Conservation (phyloP, 2,329 filamentous ascomycete genomes). For the Graphiopsis chlorocephala region DNA sequence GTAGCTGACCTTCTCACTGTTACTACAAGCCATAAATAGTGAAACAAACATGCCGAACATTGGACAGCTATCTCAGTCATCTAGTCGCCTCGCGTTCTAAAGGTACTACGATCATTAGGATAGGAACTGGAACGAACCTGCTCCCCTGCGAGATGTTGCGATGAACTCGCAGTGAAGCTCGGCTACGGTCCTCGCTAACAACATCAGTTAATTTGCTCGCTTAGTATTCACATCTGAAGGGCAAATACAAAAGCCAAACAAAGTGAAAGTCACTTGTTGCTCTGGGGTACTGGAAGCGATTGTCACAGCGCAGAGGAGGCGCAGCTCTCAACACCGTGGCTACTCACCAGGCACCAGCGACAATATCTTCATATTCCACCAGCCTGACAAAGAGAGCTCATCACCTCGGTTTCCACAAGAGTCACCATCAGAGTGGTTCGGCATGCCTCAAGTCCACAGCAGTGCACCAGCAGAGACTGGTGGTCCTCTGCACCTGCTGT, state of each 20-base stretch:
- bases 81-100: neutral
- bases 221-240: neutral
- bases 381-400: neutral
- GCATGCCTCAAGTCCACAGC: neutral
- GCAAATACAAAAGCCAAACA: neutral
- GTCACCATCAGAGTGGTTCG: neutral
- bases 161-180: neutral
- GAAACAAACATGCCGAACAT: neutral
- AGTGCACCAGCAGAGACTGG: neutral
- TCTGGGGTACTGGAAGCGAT: neutral
- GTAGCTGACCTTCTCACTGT: neutral
- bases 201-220: neutral
- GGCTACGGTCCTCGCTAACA: neutral
- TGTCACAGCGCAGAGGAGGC: neutral
- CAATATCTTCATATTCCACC: neutral
- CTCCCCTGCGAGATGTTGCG: neutral
- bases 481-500: slow-evolving; percentile 18
- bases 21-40: neutral
- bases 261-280: neutral
- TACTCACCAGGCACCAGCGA: neutral
- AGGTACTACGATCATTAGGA: neutral
- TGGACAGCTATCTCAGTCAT: neutral
- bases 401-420: neutral
- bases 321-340: neutral
- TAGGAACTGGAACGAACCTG: neutral